Base-by-base conservation (phyloP, 495 filamentous ascomycete genomes). In the Hypoxylon cercidicola region DNA sequence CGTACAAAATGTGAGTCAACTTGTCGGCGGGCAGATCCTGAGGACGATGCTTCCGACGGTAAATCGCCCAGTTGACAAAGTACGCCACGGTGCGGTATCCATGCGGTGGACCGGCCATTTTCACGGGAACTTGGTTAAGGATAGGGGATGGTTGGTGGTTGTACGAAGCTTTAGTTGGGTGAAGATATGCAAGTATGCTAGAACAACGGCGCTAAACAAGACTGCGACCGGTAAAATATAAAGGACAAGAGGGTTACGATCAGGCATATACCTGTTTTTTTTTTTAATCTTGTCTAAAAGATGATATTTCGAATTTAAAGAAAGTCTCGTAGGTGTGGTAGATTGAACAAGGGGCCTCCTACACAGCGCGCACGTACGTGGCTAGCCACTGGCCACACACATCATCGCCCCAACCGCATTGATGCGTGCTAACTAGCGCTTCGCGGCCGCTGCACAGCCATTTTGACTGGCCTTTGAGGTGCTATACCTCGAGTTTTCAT, bases 1-100 rank as follows among this genome's bases (percentile, higher is more conserved):
- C 80, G 62, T 83, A 98, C 7, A 97, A 85, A 6, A 97, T 78
- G 77, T 98, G 94, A 0, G 93, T 98, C 39, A 98, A 79, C 60
- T 96, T 91, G 37, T 92, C 85, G 12, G 85, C 90, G 4, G 93
- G 93, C 11, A 98, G 80, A 71, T 96, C 90, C 61, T 96, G 91
- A 1, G 93, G 93, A 35, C 89, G 85, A 75, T 96, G 89, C 62
- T 93, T 90, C 61, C 94, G 86, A 30, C 84, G 92, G 77, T 98
- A 98, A 72, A 98, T 97, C 48, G 92, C 94, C 93, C 92, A 95
- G 78, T 96, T 93, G 54, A 92, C 90, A 65, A 88, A 96, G 80
- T 96, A 96, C 13, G 89, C 90, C 51, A 95, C 90, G 5, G 88
- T 82, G 62, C 85, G 85, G 72, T 87, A 90, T 52, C 39, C 39